Conservation (phyloP, 495 filamentous ascomycete species). For the Neurospora sp. region DNA sequence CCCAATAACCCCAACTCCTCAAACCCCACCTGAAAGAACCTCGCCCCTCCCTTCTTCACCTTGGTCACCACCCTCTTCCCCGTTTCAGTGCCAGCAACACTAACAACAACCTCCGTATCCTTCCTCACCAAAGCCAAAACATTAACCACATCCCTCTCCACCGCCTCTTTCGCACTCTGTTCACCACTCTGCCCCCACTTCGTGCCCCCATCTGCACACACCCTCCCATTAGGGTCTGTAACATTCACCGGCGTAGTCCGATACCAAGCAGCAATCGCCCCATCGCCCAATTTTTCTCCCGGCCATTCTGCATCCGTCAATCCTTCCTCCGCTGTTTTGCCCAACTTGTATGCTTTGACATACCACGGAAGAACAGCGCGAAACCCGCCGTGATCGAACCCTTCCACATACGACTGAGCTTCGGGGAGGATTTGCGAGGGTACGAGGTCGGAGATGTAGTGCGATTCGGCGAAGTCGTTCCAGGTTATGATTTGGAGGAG, state of each 20-base stretch:
- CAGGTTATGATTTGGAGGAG: conserved; percentile 19
- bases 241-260: conserved; percentile 2
- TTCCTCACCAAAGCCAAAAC: not conserved
- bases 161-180: not conserved
- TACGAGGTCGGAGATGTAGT: conserved; percentile 37
- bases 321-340: conserved; percentile 24
- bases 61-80: not conserved
- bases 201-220: conserved; percentile 5
- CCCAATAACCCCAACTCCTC: not conserved
- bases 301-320: conserved; percentile 25
- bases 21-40: not conserved
- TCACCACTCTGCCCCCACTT: conserved; percentile 6
- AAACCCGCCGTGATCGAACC: conserved; percentile 22
- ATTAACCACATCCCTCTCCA: conserved; percentile 2
- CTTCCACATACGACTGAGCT: conserved; percentile 2
- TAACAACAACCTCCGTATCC: not conserved
- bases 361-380: conserved; percentile 46
- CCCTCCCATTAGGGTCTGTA: not conserved
- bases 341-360: conserved; percentile 11
- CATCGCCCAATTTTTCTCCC: conserved; percentile 1
- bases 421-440: conserved; percentile 19
- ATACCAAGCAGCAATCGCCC: conserved; percentile 4
- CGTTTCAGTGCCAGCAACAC: not conserved
- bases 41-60: not conserved
- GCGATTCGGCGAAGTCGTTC: conserved; percentile 35